A percentile compares a stretch with the other conserved stretches of the same genome.
These are phyloP conservation scores for Pleomassaria siparia DNA, from an alignment of 2,329 filamentous ascomycete species.

Conservation along the genomic window DNA sequence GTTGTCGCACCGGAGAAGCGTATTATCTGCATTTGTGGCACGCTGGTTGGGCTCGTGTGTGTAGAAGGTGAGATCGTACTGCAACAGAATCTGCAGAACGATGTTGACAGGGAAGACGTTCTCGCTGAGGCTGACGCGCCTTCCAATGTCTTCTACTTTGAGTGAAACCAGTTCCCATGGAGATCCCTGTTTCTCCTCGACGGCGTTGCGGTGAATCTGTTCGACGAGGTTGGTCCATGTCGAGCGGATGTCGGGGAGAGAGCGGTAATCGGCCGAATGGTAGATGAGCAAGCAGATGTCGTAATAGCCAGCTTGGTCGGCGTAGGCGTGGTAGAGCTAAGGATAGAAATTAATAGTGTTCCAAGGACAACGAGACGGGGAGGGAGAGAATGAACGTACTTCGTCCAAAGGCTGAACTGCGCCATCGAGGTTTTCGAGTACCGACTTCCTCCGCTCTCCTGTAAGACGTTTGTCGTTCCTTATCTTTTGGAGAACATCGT, in stretches of 20 bases:
- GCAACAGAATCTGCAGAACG: conserved; percentile 36
- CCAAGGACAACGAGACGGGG: conserved; percentile 2
- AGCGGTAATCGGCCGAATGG: conserved; percentile 87
- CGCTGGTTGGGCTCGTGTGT: conserved; percentile 42
- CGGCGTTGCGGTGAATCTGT: conserved; percentile 58
- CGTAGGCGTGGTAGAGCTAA: conserved; percentile 89
- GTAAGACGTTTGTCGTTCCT: conserved; percentile 70
- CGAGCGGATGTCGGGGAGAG: conserved; percentile 76
- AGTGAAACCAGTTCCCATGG: conserved; percentile 72
- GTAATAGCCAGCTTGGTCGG: conserved; percentile 88
- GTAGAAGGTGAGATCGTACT: conserved; percentile 52
- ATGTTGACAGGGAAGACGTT: conserved; percentile 56
- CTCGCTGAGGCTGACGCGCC: conserved; percentile 58
- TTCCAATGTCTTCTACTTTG: conserved; percentile 59
- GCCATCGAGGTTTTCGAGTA: conserved; percentile 72
- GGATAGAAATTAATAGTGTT: conserved; percentile 12
- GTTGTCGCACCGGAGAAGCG: conserved; percentile 22
- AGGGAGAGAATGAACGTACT: conserved; percentile 54
- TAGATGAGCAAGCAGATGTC: conserved; percentile 93
- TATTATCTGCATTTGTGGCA: conserved; percentile 9
- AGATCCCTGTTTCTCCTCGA: conserved; percentile 49
- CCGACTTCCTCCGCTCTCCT: conserved; percentile 62
- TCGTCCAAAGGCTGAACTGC: conserved; percentile 73
- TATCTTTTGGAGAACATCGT: conserved; percentile 81
- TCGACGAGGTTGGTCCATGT: conserved; percentile 85